These are phyloP conservation scores for Colletotrichum shisoi DNA, from an alignment of 2,329 filamentous ascomycete genomes.

Conservation along the genomic window DNA sequence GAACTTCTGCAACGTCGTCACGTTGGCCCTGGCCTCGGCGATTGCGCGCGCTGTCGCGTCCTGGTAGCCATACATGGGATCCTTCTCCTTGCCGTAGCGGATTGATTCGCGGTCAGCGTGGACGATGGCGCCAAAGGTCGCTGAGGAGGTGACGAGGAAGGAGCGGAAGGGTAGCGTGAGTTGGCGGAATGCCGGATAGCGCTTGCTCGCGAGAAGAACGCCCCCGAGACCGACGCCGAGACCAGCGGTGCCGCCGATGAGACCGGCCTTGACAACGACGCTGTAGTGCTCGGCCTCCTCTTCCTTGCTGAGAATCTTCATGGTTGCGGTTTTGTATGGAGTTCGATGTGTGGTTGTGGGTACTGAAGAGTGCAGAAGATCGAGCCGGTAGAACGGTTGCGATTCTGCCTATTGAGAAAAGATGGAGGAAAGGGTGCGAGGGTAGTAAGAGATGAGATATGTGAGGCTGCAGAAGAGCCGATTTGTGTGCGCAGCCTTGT, in stretches of 20 bases:
- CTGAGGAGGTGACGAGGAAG: conserved; percentile 84
- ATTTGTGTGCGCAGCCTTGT: conserved; percentile 19
- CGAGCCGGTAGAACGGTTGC: conserved; percentile 2
- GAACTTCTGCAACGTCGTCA: conserved; percentile 66
- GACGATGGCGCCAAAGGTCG: conserved; percentile 88
- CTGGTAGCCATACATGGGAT: conserved; percentile 72
- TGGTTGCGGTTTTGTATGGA: conserved; percentile 54
- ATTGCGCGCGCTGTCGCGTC: conserved; percentile 67
- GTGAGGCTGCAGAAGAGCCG: conserved; percentile 20
- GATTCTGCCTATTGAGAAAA: conserved; percentile 9
- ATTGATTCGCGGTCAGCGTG: conserved; percentile 76
- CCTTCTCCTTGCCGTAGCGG: conserved; percentile 72
- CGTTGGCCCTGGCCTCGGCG: conserved; percentile 62
- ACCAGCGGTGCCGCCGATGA: conserved; percentile 75
- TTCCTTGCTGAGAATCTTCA: conserved; percentile 97
- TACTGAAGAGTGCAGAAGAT: neutral
- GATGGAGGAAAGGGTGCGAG: neutral
- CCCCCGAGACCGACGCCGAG: conserved; percentile 71
- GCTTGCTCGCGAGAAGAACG: conserved; percentile 71
- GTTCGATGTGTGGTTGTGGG: too few relatives aligned
- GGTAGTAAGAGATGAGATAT: neutral
- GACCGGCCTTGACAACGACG: conserved; percentile 79
- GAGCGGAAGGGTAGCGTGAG: conserved; percentile 90
- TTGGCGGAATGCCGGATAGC: conserved; percentile 78
- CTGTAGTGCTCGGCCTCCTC: conserved; percentile 88